phyloP scores from a whole-genome alignment of 495 filamentous ascomycete genomes.

The Tuber microsphaerosporum region DNA sequence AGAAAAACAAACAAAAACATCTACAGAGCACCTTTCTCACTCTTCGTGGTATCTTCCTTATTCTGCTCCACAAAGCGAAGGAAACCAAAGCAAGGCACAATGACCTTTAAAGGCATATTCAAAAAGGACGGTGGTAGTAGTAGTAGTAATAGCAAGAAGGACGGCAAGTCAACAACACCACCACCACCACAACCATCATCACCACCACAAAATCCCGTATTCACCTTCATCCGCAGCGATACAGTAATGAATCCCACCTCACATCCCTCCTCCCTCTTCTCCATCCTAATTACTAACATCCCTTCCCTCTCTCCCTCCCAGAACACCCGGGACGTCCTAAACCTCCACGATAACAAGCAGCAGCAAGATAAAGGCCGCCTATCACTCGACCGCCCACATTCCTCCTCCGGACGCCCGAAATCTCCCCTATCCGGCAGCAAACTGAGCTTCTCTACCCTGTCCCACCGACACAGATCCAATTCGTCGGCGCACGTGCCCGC shows the following conservation, averaged over 20 bases:
- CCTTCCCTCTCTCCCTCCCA: conserved; percentile 47
- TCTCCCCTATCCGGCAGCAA: conserved; percentile 54
- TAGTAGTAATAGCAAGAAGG: background rate
- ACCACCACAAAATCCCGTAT: conserved; percentile 50
- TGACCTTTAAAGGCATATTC: background rate
- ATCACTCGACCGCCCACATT: conserved; percentile 20
- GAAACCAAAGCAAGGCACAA: background rate
- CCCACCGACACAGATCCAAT: conserved; percentile 49
- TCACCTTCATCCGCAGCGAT: conserved; percentile 78
- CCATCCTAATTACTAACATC: conserved; percentile 5
- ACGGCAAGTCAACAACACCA: background rate
- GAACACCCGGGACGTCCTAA: conserved; percentile 45
- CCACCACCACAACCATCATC: background rate
- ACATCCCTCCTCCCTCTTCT: conserved; percentile 40
- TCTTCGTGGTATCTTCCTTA: background rate
- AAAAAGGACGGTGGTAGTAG: background rate
- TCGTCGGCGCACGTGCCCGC: conserved; percentile 68
- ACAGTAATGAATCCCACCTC: conserved; percentile 46
- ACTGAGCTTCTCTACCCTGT: conserved; percentile 25
- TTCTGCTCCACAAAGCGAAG: background rate
- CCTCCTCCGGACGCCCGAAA: conserved; percentile 19
- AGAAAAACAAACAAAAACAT: background rate
- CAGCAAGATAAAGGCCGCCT: conserved; percentile 38
- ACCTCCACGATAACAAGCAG: conserved; percentile 42
- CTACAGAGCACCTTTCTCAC: background rate